phyloP scores from a whole-genome alignment of 306 rosid species.

The Cucumis cinereus region DNA sequence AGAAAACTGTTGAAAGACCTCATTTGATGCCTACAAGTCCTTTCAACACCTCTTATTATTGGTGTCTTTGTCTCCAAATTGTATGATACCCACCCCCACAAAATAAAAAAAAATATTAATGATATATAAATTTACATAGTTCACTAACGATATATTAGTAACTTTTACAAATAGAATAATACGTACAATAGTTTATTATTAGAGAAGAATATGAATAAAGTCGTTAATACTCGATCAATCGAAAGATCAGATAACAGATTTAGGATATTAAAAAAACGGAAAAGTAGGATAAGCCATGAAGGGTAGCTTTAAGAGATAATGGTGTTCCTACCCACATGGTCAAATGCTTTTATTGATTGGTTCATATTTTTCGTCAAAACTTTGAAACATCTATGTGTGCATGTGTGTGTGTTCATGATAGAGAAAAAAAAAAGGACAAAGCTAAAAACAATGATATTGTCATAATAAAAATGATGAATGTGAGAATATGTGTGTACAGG shows the following conservation, averaged over 20 bases:
- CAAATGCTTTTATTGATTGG: background rate
- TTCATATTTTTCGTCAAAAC: background rate
- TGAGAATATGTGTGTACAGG: background rate
- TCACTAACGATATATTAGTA: too few relatives aligned
- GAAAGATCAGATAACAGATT: too few relatives aligned
- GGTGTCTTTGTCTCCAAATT: background rate
- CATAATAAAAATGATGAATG: slow-evolving; percentile 2
- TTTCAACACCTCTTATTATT: background rate
- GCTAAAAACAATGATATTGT: background rate
- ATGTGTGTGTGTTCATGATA: background rate
- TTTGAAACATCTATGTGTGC: background rate
- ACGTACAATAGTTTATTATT: too few relatives aligned
- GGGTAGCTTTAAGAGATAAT: background rate
- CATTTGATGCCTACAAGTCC: background rate
- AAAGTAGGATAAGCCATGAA: background rate
- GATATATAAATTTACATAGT: too few relatives aligned
- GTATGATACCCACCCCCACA: background rate
- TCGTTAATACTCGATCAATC: too few relatives aligned
- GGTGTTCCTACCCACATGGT: background rate
- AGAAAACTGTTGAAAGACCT: background rate
- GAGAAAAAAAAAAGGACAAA: background rate
- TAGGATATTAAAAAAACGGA: too few relatives aligned
- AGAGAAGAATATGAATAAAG: too few relatives aligned
- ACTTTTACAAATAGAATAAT: too few relatives aligned
- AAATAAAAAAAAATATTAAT: too few relatives aligned